A percentile compares a stretch with the other conserved stretches of the same genome.
Evolutionary conservation across 208 protist species (phyloP).

Genomic region (Acanthamoeba royreba): DNA sequence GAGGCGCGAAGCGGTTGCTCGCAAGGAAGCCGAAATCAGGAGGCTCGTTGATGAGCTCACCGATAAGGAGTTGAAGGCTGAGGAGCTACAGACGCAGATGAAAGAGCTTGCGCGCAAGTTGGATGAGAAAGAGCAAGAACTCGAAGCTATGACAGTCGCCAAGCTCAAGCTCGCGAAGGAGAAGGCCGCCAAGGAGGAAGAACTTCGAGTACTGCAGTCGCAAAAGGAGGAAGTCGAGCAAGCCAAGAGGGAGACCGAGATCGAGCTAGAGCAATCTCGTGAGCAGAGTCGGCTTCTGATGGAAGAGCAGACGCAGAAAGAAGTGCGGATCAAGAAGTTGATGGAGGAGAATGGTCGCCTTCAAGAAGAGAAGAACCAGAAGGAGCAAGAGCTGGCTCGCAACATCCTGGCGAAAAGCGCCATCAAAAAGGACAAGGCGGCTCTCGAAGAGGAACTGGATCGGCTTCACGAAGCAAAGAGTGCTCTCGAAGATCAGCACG

Average conservation of each 20-base stretch:
- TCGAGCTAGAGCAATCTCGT: background rate
- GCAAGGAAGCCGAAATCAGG: background rate
- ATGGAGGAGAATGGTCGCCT: background rate
- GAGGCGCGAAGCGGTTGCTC: background rate
- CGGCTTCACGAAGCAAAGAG: background rate
- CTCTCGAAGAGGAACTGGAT: background rate
- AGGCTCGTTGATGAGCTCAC: background rate
- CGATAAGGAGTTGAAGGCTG: background rate
- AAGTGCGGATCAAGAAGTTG: background rate
- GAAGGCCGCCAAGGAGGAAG: conserved; percentile 1
- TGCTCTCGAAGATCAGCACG: background rate
- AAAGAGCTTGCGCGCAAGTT: background rate
- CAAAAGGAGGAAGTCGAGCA: background rate
- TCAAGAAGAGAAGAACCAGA: background rate
- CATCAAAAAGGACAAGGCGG: background rate
- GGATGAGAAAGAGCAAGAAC: background rate
- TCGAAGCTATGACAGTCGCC: background rate
- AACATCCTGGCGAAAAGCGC: background rate
- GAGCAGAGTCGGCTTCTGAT: background rate
- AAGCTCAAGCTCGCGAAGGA: background rate
- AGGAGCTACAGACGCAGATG: background rate
- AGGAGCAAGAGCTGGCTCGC: background rate
- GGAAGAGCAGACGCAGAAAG: background rate
- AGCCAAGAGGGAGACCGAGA: background rate
- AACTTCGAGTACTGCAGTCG: background rate